phyloP scores from a whole-genome alignment of 2,329 filamentous ascomycete genomes.

The Arthroderma sp. region DNA sequence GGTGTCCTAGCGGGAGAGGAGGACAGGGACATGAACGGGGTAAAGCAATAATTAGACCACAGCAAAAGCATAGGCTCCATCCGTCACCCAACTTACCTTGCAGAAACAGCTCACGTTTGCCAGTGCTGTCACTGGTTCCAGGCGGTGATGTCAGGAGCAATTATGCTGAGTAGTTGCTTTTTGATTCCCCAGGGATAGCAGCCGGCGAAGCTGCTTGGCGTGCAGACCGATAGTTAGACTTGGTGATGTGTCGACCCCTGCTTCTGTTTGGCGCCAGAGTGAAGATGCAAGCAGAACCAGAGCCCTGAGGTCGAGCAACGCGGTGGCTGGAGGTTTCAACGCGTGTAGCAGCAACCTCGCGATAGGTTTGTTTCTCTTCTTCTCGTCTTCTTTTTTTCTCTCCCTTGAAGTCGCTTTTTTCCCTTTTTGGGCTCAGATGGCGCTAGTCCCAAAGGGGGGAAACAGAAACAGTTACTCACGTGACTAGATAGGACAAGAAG shows the following conservation, averaged over 20 bases:
- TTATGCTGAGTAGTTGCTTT: conserved; percentile 15
- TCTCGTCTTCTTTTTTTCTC: background rate
- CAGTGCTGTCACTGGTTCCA: background rate
- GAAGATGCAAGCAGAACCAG: background rate
- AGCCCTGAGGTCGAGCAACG: background rate
- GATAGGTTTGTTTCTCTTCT: background rate
- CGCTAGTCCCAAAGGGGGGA: background rate
- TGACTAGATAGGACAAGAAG: background rate
- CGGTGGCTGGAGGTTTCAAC: no score
- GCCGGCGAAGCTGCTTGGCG: conserved; percentile 26
- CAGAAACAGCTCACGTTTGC: background rate
- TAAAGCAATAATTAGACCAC: background rate
- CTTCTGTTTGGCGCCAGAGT: background rate
- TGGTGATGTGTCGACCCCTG: background rate
- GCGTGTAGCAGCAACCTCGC: background rate
- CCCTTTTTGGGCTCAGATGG: background rate
- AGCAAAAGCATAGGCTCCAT: background rate
- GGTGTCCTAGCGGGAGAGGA: no score
- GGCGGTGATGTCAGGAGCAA: conserved; percentile 1
- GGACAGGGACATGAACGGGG: no score
- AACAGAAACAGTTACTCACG: conserved; percentile 1
- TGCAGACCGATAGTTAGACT: conserved; percentile 14
- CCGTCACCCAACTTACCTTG: background rate
- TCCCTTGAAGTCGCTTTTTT: background rate
- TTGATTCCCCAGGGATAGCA: conserved; percentile 22